Evolutionary conservation across 2,329 filamentous ascomycete genomes (phyloP).

Genomic region (Iodosphaeria phyllophila): DNA sequence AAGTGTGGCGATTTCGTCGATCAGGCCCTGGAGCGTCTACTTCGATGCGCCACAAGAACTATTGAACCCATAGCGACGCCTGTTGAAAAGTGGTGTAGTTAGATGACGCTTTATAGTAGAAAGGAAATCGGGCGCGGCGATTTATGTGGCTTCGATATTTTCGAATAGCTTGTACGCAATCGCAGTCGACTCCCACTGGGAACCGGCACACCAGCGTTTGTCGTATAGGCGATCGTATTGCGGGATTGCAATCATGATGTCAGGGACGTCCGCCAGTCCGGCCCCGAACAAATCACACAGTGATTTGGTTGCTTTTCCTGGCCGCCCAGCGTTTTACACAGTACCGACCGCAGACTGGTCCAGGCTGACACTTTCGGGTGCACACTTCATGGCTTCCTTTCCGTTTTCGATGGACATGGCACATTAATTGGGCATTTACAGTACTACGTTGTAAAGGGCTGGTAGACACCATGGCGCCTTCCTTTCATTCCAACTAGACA

Average conservation of each 20-base stretch:
- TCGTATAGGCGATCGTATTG: constrained; percentile 1
- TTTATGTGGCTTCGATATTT: background rate
- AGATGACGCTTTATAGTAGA: constrained; percentile 1
- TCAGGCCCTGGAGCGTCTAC: too few species aligned
- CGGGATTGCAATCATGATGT: constrained; percentile 1
- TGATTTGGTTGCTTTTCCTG: too few species aligned
- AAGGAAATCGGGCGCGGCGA: background rate
- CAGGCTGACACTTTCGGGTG: background rate
- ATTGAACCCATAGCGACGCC: too few species aligned
- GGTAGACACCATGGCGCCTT: too few species aligned
- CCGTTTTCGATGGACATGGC: background rate
- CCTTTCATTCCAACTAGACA: too few species aligned
- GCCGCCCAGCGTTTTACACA: background rate
- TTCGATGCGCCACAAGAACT: too few species aligned
- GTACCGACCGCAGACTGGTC: background rate
- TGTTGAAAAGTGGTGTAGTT: too few species aligned
- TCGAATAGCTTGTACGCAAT: background rate
- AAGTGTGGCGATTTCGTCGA: too few species aligned
- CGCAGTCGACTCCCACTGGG: background rate
- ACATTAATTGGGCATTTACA: too few species aligned
- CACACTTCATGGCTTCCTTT: background rate
- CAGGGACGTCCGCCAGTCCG: background rate
- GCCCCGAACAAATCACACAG: background rate
- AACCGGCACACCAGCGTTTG: background rate
- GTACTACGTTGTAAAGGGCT: too few species aligned